phyloP scores from a whole-genome alignment of 2,329 filamentous ascomycete species.

The Venturia pyrina region DNA sequence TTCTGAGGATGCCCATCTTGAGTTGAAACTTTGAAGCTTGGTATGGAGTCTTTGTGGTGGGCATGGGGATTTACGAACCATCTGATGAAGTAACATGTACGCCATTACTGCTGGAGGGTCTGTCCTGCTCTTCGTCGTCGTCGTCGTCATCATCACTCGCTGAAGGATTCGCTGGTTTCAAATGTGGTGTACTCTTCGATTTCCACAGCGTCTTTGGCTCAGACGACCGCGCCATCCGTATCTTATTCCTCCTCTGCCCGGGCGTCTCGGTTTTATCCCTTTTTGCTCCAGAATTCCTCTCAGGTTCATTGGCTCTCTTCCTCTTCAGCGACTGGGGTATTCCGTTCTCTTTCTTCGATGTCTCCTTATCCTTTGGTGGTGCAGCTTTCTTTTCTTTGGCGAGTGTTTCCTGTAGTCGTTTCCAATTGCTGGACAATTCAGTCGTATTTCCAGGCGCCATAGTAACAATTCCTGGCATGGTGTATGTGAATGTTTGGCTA shows the following conservation, averaged over 20 bases:
- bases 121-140: background rate
- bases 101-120: background rate
- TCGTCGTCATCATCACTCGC: background rate
- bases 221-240: background rate
- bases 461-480: slow-evolving; percentile 14
- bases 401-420: slow-evolving; percentile 57
- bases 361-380: background rate
- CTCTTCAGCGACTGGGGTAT: slow-evolving; percentile 2
- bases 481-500: slow-evolving; percentile 17
- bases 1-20: background rate
- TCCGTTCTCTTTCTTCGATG: slow-evolving; percentile 10
- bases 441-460: slow-evolving; percentile 27
- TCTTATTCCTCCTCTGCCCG: background rate
- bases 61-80: background rate
- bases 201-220: background rate
- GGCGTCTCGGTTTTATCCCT: background rate
- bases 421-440: slow-evolving; percentile 56
- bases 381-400: slow-evolving; percentile 19
- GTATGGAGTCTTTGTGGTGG: background rate
- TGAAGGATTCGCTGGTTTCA: background rate
- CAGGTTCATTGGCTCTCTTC: background rate
- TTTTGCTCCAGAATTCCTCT: background rate
- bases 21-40: background rate
- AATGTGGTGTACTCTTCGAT: slow-evolving; percentile 3
- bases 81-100: background rate